These are phyloP conservation scores for Rhodofomes roseus DNA, from an alignment of 1,284 basidiomycete genomes.

Conservation along the genomic window DNA sequence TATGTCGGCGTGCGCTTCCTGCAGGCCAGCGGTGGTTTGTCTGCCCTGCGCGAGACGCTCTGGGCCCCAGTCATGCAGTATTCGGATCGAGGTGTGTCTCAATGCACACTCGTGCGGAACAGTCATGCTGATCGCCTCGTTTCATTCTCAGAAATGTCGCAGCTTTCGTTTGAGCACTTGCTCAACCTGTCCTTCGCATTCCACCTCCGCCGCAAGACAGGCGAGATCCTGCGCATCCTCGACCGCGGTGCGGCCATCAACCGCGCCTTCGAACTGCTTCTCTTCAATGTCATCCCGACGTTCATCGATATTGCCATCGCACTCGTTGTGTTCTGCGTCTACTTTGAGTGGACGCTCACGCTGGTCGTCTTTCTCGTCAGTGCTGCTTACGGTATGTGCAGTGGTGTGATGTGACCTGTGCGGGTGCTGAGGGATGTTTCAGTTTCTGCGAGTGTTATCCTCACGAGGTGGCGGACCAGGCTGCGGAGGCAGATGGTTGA, in stretches of 20 bases:
- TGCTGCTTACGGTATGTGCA: constrained; percentile 61
- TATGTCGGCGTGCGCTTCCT: constrained; percentile 67
- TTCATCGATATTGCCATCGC: constrained; percentile 76
- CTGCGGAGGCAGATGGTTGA: constrained; percentile 76
- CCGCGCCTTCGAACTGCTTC: constrained; percentile 49
- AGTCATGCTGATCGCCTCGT: background rate
- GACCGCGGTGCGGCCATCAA: constrained; percentile 59
- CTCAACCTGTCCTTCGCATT: constrained; percentile 84
- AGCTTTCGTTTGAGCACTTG: constrained; percentile 75
- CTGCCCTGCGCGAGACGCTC: constrained; percentile 62
- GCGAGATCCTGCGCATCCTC: constrained; percentile 64
- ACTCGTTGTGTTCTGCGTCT: constrained; percentile 57
- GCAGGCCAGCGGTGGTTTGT: constrained; percentile 67
- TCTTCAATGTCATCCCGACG: constrained; percentile 80
- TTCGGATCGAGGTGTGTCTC: constrained; percentile 57
- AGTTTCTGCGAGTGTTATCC: constrained; percentile 63
- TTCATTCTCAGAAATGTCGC: constrained; percentile 66
- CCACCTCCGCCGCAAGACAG: constrained; percentile 72
- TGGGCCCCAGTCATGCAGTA: constrained; percentile 89
- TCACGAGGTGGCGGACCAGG: constrained; percentile 72
- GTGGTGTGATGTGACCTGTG: background rate
- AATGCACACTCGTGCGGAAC: background rate
- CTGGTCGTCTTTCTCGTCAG: constrained; percentile 74
- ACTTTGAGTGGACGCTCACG: constrained; percentile 69
- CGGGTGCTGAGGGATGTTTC: constrained; percentile 9